Conservation (phyloP, 169 alveolate species). For the Plasmodium gaboni region DNA sequence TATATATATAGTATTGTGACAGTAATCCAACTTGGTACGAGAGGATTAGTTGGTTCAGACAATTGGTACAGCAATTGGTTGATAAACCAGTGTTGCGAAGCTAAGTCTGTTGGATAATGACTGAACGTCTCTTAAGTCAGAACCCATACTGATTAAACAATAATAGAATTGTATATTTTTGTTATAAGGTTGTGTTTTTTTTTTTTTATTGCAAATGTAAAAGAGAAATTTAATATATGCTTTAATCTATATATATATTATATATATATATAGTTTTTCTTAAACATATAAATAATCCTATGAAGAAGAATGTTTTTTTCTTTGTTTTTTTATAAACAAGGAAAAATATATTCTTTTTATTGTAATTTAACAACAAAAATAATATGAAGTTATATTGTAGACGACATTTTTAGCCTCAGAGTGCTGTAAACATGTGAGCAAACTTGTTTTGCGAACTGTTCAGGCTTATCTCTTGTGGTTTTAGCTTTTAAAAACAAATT, state of each 20-base stretch:
- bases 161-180: slow-evolving; percentile 35
- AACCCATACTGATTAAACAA: slow-evolving; percentile 85
- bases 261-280: not conserved
- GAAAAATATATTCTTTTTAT: not conserved
- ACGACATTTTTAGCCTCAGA: slow-evolving; percentile 29
- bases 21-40: slow-evolving; percentile 76
- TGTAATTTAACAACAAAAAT: slow-evolving; percentile 9
- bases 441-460: slow-evolving; percentile 60
- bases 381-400: slow-evolving; percentile 7
- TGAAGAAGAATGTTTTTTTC: not conserved
- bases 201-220: not conserved
- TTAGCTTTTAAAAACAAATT: not conserved
- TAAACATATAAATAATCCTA: too few relatives aligned
- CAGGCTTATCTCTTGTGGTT: slow-evolving; percentile 18
- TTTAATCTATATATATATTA: not conserved
- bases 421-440: slow-evolving; percentile 71
- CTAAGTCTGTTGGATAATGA: slow-evolving; percentile 92
- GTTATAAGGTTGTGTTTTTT: too few relatives aligned
- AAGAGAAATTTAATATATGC: not conserved
- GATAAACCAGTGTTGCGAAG: slow-evolving; percentile 91
- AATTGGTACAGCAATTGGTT: slow-evolving; percentile 53
- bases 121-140: slow-evolving; percentile 93
- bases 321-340: not conserved
- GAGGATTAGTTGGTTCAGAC: slow-evolving; percentile 67
- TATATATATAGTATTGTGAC: slow-evolving; percentile 76